Evolutionary conservation across 768 basidiomycete genomes (phyloP).

Genomic region (Suillus discolor): DNA sequence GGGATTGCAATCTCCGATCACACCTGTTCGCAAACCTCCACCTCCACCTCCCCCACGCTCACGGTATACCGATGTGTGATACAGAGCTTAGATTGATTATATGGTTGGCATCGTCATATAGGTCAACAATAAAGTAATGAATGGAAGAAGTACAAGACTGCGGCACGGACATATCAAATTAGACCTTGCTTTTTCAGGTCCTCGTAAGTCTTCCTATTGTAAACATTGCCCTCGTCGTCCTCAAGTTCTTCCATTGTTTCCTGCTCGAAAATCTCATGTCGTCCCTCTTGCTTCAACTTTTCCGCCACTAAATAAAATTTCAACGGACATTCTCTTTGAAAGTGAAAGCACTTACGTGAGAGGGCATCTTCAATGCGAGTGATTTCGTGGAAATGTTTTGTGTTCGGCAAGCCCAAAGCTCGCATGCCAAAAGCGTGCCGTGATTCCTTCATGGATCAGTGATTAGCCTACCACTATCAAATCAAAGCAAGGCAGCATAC

Average conservation of each 20-base stretch:
- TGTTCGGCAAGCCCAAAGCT: constrained; percentile 94
- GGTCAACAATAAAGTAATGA: constrained; percentile 10
- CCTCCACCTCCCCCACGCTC: constrained; percentile 28
- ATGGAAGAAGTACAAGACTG: constrained; percentile 11
- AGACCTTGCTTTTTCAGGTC: constrained; percentile 95
- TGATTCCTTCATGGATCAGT: constrained; percentile 63
- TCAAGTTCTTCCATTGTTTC: constrained; percentile 98
- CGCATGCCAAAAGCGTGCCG: constrained; percentile 98
- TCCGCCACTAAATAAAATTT: constrained; percentile 73
- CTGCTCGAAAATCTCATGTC: constrained; percentile 88
- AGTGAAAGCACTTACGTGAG: constrained; percentile 61
- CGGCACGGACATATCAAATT: constrained; percentile 46
- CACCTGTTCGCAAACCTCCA: constrained; percentile 36
- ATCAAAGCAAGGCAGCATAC: constrained; percentile 36
- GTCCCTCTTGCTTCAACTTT: constrained; percentile 96
- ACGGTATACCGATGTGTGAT: constrained; percentile 12
- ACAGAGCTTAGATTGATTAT: constrained; percentile 7
- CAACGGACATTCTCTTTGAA: background rate
- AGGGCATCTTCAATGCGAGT: constrained; percentile 97
- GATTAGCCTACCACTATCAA: constrained; percentile 20
- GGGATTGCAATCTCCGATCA: constrained; percentile 69
- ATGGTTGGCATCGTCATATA: constrained; percentile 7
- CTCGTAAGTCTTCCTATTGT: constrained; percentile 97
- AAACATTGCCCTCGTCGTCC: constrained; percentile 98
- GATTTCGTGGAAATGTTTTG: constrained; percentile 99